A percentile compares a stretch with the other conserved stretches of the same genome.
Conservation (phyloP, 805 yeast species). For the Lipomyces anomalus region DNA sequence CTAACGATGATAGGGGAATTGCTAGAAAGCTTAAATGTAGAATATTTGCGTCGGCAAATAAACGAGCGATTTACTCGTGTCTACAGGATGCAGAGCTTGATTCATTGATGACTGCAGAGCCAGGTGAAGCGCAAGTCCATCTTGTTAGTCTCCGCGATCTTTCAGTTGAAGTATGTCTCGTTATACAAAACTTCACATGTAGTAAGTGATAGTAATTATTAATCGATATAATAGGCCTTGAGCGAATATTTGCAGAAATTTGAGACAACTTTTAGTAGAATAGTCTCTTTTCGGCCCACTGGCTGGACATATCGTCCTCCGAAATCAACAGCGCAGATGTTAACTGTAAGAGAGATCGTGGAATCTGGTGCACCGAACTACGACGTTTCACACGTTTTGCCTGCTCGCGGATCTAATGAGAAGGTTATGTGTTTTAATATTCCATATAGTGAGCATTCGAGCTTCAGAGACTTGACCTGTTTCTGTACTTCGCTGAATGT, state of each 20-base stretch:
- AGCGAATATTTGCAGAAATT: slow-evolving; percentile 45
- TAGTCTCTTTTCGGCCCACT: slow-evolving; percentile 57
- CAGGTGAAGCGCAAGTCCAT: slow-evolving; percentile 55
- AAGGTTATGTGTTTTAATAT: slow-evolving; percentile 33
- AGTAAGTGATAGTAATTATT: neutral
- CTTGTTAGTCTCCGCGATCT: slow-evolving; percentile 61
- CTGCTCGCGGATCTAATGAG: slow-evolving; percentile 25
- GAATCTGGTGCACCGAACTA: slow-evolving; percentile 10
- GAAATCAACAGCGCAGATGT: slow-evolving; percentile 1
- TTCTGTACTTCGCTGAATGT: slow-evolving; percentile 54
- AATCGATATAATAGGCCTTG: slow-evolving; percentile 29
- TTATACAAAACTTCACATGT: too few relatives aligned
- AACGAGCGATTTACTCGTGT: slow-evolving; percentile 43
- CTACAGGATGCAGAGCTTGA: slow-evolving; percentile 41
- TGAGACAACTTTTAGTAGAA: slow-evolving; percentile 53
- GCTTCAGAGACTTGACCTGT: slow-evolving; percentile 69
- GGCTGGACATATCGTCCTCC: slow-evolving; percentile 70
- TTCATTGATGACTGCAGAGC: slow-evolving; percentile 42
- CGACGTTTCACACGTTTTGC: slow-evolving; percentile 9
- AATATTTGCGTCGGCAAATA: slow-evolving; percentile 42
- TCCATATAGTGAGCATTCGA: slow-evolving; percentile 94
- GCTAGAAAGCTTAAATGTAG: slow-evolving; percentile 34
- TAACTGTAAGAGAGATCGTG: slow-evolving; percentile 2
- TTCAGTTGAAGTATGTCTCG: slow-evolving; percentile 30
- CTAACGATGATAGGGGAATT: slow-evolving; percentile 23